phyloP scores from a whole-genome alignment of 768 basidiomycete genomes.

The Serendipita vermifera region DNA sequence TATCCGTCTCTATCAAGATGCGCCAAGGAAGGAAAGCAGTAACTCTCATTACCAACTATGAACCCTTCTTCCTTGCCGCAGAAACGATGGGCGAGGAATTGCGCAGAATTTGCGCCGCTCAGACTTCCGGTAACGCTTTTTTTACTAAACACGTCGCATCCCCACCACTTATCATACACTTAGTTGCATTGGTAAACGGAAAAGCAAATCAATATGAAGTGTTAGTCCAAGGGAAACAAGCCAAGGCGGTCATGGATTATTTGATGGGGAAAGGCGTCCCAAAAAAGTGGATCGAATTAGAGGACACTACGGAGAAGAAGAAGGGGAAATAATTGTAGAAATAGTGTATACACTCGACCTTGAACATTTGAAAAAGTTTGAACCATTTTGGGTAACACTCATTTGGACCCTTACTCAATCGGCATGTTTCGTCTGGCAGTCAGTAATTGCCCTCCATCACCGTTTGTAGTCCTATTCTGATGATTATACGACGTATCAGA shows the following conservation, averaged over 20 bases:
- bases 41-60: constrained; percentile 68
- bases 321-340: constrained; percentile 11
- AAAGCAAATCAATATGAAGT: constrained; percentile 52
- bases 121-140: constrained; percentile 50
- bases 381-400: background rate
- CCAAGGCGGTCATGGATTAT: constrained; percentile 49
- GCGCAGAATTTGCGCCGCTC: constrained; percentile 59
- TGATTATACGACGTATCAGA: no score
- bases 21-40: constrained; percentile 68
- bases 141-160: constrained; percentile 1
- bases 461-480: no score
- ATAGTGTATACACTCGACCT: background rate
- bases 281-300: constrained; percentile 61
- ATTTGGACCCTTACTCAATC: background rate
- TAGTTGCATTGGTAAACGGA: constrained; percentile 52
- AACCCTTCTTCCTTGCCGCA: constrained; percentile 56
- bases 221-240: constrained; percentile 76
- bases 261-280: constrained; percentile 60
- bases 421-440: background rate
- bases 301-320: constrained; percentile 25
- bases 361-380: background rate
- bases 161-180: background rate
- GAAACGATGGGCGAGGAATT: constrained; percentile 70
- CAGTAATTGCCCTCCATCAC: background rate
- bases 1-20: constrained; percentile 54